Conservation (phyloP, 345 rosid species). For the Cochlearia excelsa region DNA sequence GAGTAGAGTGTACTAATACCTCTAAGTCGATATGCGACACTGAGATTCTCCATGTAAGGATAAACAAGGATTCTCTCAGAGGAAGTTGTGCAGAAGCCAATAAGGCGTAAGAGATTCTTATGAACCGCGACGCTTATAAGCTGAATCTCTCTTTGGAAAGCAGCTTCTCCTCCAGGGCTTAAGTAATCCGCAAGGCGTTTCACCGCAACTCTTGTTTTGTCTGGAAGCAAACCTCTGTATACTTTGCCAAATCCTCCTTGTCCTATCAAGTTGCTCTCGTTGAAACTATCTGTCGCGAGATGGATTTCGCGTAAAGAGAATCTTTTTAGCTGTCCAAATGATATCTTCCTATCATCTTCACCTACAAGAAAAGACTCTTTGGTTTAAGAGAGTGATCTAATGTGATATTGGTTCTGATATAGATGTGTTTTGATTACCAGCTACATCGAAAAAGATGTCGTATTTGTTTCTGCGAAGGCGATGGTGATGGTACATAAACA, state of each 20-base stretch:
- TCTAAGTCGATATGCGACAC: constrained; percentile 75
- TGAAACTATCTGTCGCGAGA: constrained; percentile 80
- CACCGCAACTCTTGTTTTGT: too few species aligned
- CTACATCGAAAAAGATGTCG: constrained; percentile 43
- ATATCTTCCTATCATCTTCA: constrained; percentile 41
- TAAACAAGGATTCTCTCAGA: constrained; percentile 84
- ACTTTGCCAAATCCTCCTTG: too few species aligned
- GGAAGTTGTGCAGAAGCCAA: constrained; percentile 73
- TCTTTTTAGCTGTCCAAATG: constrained; percentile 66
- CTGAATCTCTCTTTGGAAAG: constrained; percentile 76
- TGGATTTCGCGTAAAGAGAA: constrained; percentile 80
- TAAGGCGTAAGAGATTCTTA: constrained; percentile 69
- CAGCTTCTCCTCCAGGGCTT: too few species aligned
- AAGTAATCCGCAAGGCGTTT: too few species aligned
- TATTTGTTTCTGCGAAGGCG: too few species aligned
- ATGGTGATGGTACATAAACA: too few species aligned
- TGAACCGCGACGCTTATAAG: constrained; percentile 87
- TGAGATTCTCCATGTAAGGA: constrained; percentile 87
- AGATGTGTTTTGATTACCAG: constrained; percentile 40
- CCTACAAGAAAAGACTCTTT: too few species aligned
- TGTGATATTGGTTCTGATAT: too few species aligned
- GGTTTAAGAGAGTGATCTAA: too few species aligned
- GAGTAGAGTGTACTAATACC: constrained; percentile 40
- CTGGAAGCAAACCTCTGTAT: too few species aligned
- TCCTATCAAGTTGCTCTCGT: constrained; percentile 36